Base-by-base conservation (phyloP, 2,329 filamentous ascomycete species). In the Amphichorda felina region DNA sequence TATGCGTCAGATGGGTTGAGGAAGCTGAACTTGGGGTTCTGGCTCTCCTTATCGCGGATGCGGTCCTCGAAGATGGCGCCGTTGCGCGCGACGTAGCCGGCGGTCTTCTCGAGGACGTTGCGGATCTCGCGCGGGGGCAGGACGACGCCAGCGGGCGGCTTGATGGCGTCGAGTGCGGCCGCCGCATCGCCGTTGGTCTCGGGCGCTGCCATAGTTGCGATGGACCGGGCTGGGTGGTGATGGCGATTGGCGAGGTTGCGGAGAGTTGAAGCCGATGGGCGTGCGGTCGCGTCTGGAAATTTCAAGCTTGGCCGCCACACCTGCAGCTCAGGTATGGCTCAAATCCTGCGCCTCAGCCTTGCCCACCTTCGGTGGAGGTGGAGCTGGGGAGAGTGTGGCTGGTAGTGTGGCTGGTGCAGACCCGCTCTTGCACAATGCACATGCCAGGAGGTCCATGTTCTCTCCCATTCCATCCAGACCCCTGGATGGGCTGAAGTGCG, bases 1-100 rank as follows among this genome's bases (percentile, higher is more conserved):
- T 95, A 98, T 3, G 87, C 72, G 59, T 98, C 89, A 46, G 75
- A 70, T 13, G 72, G 66, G 50, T 75, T 79, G 21, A 98, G 63
- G 57, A 96, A 98, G 49, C 81, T 85, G 57, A 96, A 91, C 53
- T 93, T 94, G n/a, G 84, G 75, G 50, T 93, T 91, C 45, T 70
- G 70, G 48, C 75, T 73, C 55, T 94, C 82, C 60, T 91, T 93
- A 45, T 88, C 78, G 50, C 84, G 79, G 45, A 98, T 82, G 46
- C 82, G 78, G 48, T 88, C 81, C 61, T 93, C 83, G 51, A 93
- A 87, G 7, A 75, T 66, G 29, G 68, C 54, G 16, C 75, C 75
- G 47, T 78, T 78, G 43, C 75, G 64, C 44, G 79, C 79, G 39
- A 95, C 84, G 55, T 93, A 96, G 32, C 87, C 87, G 36, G 91